A percentile compares a stretch with the other conserved stretches of the same genome.
phyloP scores from a whole-genome alignment of 352 stramenopile species.

The Phytophthora melonis region DNA sequence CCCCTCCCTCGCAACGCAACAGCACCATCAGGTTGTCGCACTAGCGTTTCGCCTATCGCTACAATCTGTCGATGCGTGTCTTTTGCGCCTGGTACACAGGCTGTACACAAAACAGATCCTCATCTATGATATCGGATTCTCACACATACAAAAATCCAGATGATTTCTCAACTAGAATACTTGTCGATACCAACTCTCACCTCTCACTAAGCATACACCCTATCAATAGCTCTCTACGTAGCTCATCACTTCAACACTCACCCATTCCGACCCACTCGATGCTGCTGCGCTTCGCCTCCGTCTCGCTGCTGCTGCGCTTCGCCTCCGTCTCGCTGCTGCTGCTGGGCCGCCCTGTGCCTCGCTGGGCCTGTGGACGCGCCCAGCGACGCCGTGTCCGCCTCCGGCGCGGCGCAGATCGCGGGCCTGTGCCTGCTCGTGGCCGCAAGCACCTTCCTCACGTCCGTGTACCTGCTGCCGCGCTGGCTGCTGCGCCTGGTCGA shows the following conservation, averaged over 20 bases:
- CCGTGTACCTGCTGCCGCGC: constrained; percentile 74
- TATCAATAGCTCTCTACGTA: no score
- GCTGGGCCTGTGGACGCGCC: neutral
- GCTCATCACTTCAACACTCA: neutral
- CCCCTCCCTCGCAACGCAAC: neutral
- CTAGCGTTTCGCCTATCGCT: neutral
- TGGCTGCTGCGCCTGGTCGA: constrained; percentile 77
- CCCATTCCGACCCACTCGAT: neutral
- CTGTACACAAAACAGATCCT: no score
- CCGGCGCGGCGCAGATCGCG: constrained; percentile 23
- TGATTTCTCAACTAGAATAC: no score
- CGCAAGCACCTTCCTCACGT: constrained; percentile 44
- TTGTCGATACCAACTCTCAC: no score
- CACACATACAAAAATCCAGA: no score
- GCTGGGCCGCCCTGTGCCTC: neutral
- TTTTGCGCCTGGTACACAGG: neutral
- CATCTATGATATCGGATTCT: no score
- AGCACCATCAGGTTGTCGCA: neutral
- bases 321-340: neutral
- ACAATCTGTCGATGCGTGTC: neutral
- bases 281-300: no score
- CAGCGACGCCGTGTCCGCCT: neutral
- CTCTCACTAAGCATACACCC: no score
- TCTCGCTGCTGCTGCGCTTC: neutral
- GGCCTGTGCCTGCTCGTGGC: constrained; percentile 38